Conservation (phyloP, 202 grass and related monocot species). For the Alloteropsis angusta region DNA sequence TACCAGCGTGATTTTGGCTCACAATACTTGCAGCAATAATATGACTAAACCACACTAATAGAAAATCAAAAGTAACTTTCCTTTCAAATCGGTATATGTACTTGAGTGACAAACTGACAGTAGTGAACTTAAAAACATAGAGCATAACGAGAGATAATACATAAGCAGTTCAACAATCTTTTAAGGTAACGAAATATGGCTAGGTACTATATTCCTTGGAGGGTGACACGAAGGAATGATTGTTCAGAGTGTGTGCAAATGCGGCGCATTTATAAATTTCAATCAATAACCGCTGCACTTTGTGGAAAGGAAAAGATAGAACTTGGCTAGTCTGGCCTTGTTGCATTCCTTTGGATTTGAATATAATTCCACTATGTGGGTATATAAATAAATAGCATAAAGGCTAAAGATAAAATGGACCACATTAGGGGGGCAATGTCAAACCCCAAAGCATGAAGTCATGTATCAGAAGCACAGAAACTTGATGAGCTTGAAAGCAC, state of each 20-base stretch:
- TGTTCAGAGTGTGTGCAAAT: neutral
- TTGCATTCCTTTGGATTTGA: slow-evolving; percentile 1
- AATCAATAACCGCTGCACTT: slow-evolving; percentile 3
- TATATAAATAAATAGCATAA: neutral
- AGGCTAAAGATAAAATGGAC: slow-evolving; percentile 4
- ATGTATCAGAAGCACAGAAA: neutral
- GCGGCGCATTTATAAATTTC: neutral
- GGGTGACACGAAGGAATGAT: neutral
- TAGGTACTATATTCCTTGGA: neutral
- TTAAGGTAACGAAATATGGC: neutral
- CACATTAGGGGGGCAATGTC: neutral
- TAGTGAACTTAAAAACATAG: neutral
- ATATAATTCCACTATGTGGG: neutral
- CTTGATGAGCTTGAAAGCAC: neutral
- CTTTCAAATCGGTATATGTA: neutral
- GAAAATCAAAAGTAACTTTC: neutral
- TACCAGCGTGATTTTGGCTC: neutral
- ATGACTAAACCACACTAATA: neutral
- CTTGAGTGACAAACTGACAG: neutral
- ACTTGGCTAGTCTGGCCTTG: neutral
- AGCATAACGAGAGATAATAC: neutral
- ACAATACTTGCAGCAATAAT: neutral
- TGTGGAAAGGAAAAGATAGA: neutral
- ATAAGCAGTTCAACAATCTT: neutral
- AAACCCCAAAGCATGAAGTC: slow-evolving; percentile 18